Conservation (phyloP, 805 yeast species). For the Starmerella kuoi region DNA sequence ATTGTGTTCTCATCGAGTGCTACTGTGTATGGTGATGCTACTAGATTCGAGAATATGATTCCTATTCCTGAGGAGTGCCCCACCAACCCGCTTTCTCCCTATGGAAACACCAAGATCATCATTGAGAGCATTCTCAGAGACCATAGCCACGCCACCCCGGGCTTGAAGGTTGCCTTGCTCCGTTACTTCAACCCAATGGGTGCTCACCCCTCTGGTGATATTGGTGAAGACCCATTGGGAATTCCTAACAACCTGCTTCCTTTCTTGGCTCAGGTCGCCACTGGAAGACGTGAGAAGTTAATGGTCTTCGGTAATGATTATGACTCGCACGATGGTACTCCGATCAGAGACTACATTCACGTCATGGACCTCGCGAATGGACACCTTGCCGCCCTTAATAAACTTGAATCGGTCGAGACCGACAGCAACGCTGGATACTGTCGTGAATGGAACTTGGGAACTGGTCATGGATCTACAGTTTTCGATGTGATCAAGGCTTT, state of each 20-base stretch:
- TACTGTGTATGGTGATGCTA: slow-evolving; percentile 74
- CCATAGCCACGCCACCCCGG: slow-evolving; percentile 33
- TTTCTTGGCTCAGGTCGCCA: slow-evolving; percentile 64
- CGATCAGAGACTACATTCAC: slow-evolving; percentile 70
- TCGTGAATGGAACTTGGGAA: slow-evolving; percentile 74
- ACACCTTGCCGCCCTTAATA: slow-evolving; percentile 57
- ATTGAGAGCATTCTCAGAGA: slow-evolving; percentile 54
- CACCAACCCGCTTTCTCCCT: slow-evolving; percentile 62
- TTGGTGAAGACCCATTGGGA: slow-evolving; percentile 74
- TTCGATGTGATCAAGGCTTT: slow-evolving; percentile 58
- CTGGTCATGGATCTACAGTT: slow-evolving; percentile 71
- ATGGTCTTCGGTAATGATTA: slow-evolving; percentile 64
- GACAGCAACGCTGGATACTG: slow-evolving; percentile 36
- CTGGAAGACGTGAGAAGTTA: slow-evolving; percentile 54
- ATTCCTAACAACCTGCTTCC: slow-evolving; percentile 68
- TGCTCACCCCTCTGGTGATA: slow-evolving; percentile 67
- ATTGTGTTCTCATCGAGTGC: slow-evolving; percentile 70
- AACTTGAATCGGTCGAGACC: slow-evolving; percentile 32
- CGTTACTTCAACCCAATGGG: slow-evolving; percentile 79
- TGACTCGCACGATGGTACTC: slow-evolving; percentile 62
- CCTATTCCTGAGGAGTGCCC: slow-evolving; percentile 75
- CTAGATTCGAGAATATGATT: slow-evolving; percentile 56
- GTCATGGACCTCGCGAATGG: slow-evolving; percentile 71
- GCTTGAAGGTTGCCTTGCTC: slow-evolving; percentile 42
- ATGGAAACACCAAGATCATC: slow-evolving; percentile 58